These are phyloP conservation scores for Penicillium glabrum DNA, from an alignment of 2,329 filamentous ascomycete species.

Conservation along the genomic window DNA sequence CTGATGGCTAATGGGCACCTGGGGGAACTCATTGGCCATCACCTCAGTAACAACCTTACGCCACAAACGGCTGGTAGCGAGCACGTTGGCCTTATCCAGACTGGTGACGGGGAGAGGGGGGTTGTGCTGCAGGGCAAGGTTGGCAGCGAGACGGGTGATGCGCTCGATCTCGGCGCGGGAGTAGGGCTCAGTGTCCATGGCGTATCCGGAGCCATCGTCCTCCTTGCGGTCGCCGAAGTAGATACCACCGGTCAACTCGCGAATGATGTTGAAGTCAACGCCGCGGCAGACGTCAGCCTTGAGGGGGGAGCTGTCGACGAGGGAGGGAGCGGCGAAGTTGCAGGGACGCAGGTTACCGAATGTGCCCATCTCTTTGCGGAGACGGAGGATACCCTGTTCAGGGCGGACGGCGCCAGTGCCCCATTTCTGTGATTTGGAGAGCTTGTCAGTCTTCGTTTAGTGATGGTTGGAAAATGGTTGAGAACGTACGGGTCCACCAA, in stretches of 20 bases:
- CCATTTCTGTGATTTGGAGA: slow-evolving; percentile 67
- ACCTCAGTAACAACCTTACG: slow-evolving; percentile 81
- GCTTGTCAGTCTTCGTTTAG: not conserved
- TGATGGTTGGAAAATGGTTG: not conserved
- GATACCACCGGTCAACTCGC: slow-evolving; percentile 88
- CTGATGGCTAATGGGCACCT: slow-evolving; percentile 81
- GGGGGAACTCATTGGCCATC: slow-evolving; percentile 85
- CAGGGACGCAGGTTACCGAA: slow-evolving; percentile 96
- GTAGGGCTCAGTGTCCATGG: slow-evolving; percentile 86
- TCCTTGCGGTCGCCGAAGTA: slow-evolving; percentile 93
- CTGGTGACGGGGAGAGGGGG: slow-evolving; percentile 79
- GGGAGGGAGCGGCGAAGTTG: slow-evolving; percentile 86
- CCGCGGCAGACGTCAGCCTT: slow-evolving; percentile 82
- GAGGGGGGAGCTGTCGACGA: slow-evolving; percentile 82
- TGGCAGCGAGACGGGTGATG: slow-evolving; percentile 76
- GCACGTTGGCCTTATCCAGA: slow-evolving; percentile 94
- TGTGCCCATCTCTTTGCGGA: slow-evolving; percentile 89
- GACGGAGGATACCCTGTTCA: slow-evolving; percentile 84
- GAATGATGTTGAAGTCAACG: slow-evolving; percentile 88
- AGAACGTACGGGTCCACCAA: slow-evolving; percentile 76
- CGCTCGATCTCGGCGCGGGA: slow-evolving; percentile 82
- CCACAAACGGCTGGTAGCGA: slow-evolving; percentile 88
- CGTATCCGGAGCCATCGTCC: slow-evolving; percentile 68
- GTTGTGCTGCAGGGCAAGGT: slow-evolving; percentile 73
- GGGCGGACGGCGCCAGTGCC: slow-evolving; percentile 84